Evolutionary conservation across 768 basidiomycete species (phyloP).

Genomic region (Coprinopsis marcescibilis): DNA sequence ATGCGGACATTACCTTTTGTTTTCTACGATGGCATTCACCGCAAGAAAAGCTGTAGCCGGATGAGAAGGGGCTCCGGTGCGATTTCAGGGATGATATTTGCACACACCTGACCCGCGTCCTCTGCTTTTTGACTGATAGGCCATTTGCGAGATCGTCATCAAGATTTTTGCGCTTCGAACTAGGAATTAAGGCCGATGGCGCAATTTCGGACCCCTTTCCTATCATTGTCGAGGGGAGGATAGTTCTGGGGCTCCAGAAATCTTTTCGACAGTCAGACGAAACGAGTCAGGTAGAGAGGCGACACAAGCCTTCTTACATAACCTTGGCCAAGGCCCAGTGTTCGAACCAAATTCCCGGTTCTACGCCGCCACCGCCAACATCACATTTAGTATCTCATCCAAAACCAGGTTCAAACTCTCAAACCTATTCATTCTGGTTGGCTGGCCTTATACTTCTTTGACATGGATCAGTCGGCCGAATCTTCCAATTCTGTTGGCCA

Average conservation of each 20-base stretch:
- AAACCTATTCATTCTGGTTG: too few species aligned
- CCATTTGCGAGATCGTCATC: conserved; percentile 50
- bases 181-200: conserved; percentile 20
- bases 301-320: too few species aligned
- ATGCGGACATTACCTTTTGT: conserved; percentile 80
- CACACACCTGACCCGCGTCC: conserved; percentile 71
- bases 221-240: conserved; percentile 25
- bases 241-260: not conserved
- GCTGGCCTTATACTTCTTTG: too few species aligned
- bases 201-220: conserved; percentile 31
- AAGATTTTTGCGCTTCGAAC: conserved; percentile 55
- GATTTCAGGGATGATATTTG: conserved; percentile 3
- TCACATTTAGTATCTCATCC: too few species aligned
- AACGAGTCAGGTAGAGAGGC: not conserved
- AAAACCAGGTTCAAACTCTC: too few species aligned
- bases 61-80: conserved; percentile 11
- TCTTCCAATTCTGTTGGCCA: not conserved
- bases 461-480: too few species aligned
- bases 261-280: not conserved
- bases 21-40: conserved; percentile 87
- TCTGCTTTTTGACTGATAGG: conserved; percentile 54
- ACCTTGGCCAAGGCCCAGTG: too few species aligned
- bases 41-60: conserved; percentile 61
- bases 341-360: too few species aligned
- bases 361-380: too few species aligned